Evolutionary conservation across 2,329 filamentous ascomycete genomes (phyloP).

Genomic region (Fusarium dimerum): DNA sequence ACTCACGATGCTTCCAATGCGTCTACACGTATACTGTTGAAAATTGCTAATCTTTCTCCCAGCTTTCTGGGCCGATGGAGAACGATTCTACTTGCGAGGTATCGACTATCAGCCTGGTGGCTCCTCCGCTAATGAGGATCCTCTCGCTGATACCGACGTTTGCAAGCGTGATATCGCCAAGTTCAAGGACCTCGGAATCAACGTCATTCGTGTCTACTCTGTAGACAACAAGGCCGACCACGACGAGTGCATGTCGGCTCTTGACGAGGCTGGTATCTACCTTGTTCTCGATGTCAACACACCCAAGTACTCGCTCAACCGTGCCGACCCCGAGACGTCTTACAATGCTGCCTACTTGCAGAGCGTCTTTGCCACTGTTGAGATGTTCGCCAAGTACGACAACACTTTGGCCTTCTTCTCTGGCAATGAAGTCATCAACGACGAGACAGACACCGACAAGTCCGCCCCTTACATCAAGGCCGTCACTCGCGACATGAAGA

Average conservation of each 20-base stretch:
- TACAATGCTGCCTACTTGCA: conserved; percentile 88
- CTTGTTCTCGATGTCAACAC: conserved; percentile 89
- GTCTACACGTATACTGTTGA: background rate
- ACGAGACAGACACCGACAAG: conserved; percentile 60
- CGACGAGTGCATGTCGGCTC: conserved; percentile 79
- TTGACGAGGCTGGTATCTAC: conserved; percentile 87
- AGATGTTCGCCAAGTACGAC: conserved; percentile 77
- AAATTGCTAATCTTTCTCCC: conserved; percentile 2
- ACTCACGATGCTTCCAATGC: background rate
- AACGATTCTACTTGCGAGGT: conserved; percentile 61
- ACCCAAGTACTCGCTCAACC: conserved; percentile 86
- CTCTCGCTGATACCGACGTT: conserved; percentile 67
- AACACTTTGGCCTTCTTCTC: conserved; percentile 89
- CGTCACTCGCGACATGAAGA: conserved; percentile 73
- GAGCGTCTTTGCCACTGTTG: conserved; percentile 83
- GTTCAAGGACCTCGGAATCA: conserved; percentile 85
- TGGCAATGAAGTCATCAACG: conserved; percentile 79
- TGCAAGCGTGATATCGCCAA: conserved; percentile 80
- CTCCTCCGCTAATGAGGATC: conserved; percentile 62
- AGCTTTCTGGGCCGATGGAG: conserved; percentile 57
- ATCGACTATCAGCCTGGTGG: conserved; percentile 66
- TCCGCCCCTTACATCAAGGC: conserved; percentile 77
- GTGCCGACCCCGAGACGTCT: conserved; percentile 70
- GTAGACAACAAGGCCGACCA: conserved; percentile 84
- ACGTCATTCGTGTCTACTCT: conserved; percentile 90